A percentile compares a stretch with the other conserved stretches of the same genome.
phyloP scores from a whole-genome alignment of 2,329 filamentous ascomycete genomes.

The Fusarium guadeloupense region DNA sequence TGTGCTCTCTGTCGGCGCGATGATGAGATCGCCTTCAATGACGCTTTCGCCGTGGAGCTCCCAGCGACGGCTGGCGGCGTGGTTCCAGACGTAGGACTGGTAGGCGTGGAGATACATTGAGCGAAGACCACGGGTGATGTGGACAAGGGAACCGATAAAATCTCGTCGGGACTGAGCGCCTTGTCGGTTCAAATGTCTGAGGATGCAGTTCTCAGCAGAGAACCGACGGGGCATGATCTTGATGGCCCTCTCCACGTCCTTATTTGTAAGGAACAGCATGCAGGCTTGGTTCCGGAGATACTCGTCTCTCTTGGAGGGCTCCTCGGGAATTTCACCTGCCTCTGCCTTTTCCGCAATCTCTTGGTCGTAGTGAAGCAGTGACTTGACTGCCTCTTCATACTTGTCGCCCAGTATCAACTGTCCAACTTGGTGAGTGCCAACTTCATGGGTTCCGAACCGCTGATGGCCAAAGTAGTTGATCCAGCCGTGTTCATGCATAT shows the following conservation, averaged over 20 bases:
- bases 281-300: slow-evolving; percentile 81
- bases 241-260: slow-evolving; percentile 68
- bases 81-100: slow-evolving; percentile 95
- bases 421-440: slow-evolving; percentile 86
- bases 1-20: slow-evolving; percentile 55
- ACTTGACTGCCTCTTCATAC: slow-evolving; percentile 80
- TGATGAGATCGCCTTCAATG: slow-evolving; percentile 84
- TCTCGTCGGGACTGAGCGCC: slow-evolving; percentile 65
- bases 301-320: slow-evolving; percentile 76
- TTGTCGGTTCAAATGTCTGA: slow-evolving; percentile 74
- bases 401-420: slow-evolving; percentile 84
- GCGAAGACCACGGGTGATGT: slow-evolving; percentile 82
- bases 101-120: slow-evolving; percentile 98
- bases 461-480: slow-evolving; percentile 99
- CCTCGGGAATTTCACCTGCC: slow-evolving; percentile 48
- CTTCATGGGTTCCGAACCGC: slow-evolving; percentile 88
- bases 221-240: slow-evolving; percentile 81
- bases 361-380: slow-evolving; percentile 78
- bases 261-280: slow-evolving; percentile 72
- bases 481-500: slow-evolving; percentile 80
- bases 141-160: slow-evolving; percentile 81
- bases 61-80: slow-evolving; percentile 83
- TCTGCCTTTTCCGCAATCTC: slow-evolving; percentile 62
- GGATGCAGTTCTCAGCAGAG: slow-evolving; percentile 79
- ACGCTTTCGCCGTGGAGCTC: slow-evolving; percentile 76